Evolutionary conservation across 352 stramenopile species (phyloP), one percentile per base, ranked within the genome.

Genomic region (Phytophthora megakarya): DNA sequence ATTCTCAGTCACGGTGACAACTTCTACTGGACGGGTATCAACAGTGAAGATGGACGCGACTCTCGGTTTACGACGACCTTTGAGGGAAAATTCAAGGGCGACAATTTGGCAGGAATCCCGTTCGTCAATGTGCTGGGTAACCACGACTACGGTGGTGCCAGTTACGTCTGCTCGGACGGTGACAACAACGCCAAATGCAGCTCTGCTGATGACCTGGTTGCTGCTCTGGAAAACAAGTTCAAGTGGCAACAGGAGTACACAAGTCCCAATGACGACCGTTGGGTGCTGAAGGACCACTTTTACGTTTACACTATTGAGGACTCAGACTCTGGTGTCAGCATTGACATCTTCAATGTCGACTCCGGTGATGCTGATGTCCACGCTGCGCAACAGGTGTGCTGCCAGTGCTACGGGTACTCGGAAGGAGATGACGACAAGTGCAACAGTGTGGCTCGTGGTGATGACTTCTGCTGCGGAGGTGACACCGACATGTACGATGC

Each of bases 1-100:
- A 72, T 92, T 30, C 55, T 92, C 21, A 76, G 82, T 46, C 82
- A 92, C 61, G 82, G 78, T 44, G 81, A 90, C 52, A 88, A 86
- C 63, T 90, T 89, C 30, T 90, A 90, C 66, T 88, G 80, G 77
- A 79, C 77, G 10, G 81, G 81, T 30, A 86, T 90, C 43, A 78
- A 76, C 50, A 78, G 69, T 19, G 61, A 70, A n/a, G 57, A 57
- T 3, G 77, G 69, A 47, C 73, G 81, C 21, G 56, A 72, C 60
- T 79, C 78, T 15, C 80, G 80, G 9, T 90, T 90, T 56, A 70
- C 70, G 12, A 75, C 55, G 15, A 89, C 80, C 10, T 90, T 89
- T 47, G 81, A 90, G 47, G 59, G 63, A 12, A 88, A 86, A 44
- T 86, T 83, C 59, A 61, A 81, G 8, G 75, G 76, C 22, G 21